phyloP scores from a whole-genome alignment of 768 basidiomycete genomes.

The Leccinum boreale region DNA sequence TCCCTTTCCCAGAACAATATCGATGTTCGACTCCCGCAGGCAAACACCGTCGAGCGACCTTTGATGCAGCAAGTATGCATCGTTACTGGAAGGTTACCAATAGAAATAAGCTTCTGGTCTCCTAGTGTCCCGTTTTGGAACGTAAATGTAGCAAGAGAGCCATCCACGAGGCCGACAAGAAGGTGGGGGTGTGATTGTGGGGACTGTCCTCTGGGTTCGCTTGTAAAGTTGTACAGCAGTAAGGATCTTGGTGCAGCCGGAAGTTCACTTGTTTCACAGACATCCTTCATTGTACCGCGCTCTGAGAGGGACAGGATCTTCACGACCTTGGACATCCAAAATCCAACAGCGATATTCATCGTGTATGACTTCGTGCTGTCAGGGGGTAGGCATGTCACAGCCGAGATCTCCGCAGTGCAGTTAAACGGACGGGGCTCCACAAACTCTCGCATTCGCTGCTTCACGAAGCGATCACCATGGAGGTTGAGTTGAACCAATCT shows the following conservation, averaged over 20 bases:
- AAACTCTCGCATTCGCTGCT: conserved; percentile 22
- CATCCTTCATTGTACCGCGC: conserved; percentile 14
- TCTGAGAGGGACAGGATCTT: conserved; percentile 47
- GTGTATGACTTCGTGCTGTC: conserved; percentile 47
- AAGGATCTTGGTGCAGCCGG: conserved; percentile 44
- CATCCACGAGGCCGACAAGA: conserved; percentile 73
- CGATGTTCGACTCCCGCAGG: conserved; percentile 65
- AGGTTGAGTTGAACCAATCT: conserved; percentile 50
- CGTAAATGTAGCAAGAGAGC: conserved; percentile 57
- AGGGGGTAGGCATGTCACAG: conserved; percentile 61
- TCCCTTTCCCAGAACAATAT: conserved; percentile 68
- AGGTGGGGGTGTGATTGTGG: conserved; percentile 50
- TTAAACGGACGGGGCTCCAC: conserved; percentile 15
- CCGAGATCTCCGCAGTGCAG: conserved; percentile 55
- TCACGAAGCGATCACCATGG: conserved; percentile 37
- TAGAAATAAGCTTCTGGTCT: conserved; percentile 56
- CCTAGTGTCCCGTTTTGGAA: conserved; percentile 40
- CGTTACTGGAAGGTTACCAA: conserved; percentile 66
- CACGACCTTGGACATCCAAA: conserved; percentile 70
- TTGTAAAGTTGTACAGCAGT: conserved; percentile 59
- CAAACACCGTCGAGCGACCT: conserved; percentile 58
- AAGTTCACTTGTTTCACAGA: conserved; percentile 32
- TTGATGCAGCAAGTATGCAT: conserved; percentile 55
- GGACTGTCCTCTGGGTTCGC: conserved; percentile 31
- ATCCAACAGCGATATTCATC: conserved; percentile 56